Base-by-base conservation (phyloP, 495 filamentous ascomycete genomes). In the Parathielavia hyrcaniae region DNA sequence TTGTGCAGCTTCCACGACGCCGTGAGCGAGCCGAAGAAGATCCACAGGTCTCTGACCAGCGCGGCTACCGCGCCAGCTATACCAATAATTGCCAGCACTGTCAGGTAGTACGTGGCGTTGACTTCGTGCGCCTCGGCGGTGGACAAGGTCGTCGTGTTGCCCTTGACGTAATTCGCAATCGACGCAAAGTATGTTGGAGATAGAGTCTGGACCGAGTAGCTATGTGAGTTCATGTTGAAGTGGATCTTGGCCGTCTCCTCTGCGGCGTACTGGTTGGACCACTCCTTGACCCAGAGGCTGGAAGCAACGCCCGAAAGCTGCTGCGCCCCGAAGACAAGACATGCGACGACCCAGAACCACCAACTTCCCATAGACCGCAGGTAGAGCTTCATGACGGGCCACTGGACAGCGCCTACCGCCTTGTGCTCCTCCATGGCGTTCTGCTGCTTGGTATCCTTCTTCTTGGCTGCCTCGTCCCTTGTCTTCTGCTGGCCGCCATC, bases 241-340 rank as follows among this genome's bases (percentile, higher is more conserved):
- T 57, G 53, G 30, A 67, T 59, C 20, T 36, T 59, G 10, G 61
- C 56, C 11, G 61, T 62, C 34, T 66, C 64, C 40, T 74, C 74
- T 13, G 69, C 68, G 5, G 75, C 64, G 59, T 82, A 82, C 56
- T 82, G 78, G 57, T 81, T 81, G 9, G 79, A 75, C 95, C 95
- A 99, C 64, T 92, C 78, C 62, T 89, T 82, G 61, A 99, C 95
- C 95, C 95, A 99, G 40, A 97, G 69, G 62, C 88, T 95, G 17
- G 88, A 90, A 11, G 87, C 87, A 14, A 97, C 88, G 13, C 86
- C 85, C 17, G 85, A 85, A 30, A 95, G 63, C 67, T 97, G 92
- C 67, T 96, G 89, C 46, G 85, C 72, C 14, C 75, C 81, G 67
- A 99, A 97, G 43, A 89, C 81, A 0, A 82, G 49, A 20, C 84